Evolutionary conservation across 1,139 yeast species (phyloP), one percentile per base, ranked within the genome.

Genomic region (Saccharomyces hybrid): DNA sequence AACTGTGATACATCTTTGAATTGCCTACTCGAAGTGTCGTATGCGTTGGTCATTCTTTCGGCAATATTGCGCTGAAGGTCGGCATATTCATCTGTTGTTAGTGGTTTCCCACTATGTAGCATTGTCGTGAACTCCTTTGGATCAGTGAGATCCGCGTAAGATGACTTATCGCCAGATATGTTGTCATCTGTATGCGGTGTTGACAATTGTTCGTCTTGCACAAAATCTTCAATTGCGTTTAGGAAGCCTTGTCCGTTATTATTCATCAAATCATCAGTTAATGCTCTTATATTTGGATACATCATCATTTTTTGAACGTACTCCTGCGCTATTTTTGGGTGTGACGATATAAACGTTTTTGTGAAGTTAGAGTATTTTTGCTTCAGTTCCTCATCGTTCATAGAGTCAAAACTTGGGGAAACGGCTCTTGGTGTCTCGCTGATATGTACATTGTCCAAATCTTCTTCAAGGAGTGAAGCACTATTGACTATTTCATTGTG

Each of bases 321-420:
- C 52, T 68, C 71, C 51, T 67, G 60, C 2, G 71, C 71, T 41
- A 69, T 62, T 41, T 65, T 66, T 26, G 70, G 70, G 51, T 68
- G 70, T 1, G 71, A 65, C 4, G 72, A 67, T 8, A 68, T 64
- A 49, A 64, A 67, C 27, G 67, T 66, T 53, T 66, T 62, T 2
- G 71, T 66, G 53, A 68, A 68, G 38, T 61, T 56, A 53, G 66
- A 48, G 53, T 67, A 66, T 56, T 61, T 63, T 6, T 56, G 58
- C 47, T 60, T 61, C 26, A 61, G 48, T 31, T 60, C 61, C 3
- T 63, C 68, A 38, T 58, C 57, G n/a, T 51, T 19, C 9, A 47
- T 19, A 46, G 50, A 9, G 24, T 49, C 51, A 12, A 50, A 52
- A 49, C 12, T 38, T 38, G 44, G 11, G 12, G 44, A 38, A 19